Evolutionary conservation across 495 filamentous ascomycete genomes (phyloP), one percentile per base, ranked within the genome.

Genomic region (Cairneyella variabilis): DNA sequence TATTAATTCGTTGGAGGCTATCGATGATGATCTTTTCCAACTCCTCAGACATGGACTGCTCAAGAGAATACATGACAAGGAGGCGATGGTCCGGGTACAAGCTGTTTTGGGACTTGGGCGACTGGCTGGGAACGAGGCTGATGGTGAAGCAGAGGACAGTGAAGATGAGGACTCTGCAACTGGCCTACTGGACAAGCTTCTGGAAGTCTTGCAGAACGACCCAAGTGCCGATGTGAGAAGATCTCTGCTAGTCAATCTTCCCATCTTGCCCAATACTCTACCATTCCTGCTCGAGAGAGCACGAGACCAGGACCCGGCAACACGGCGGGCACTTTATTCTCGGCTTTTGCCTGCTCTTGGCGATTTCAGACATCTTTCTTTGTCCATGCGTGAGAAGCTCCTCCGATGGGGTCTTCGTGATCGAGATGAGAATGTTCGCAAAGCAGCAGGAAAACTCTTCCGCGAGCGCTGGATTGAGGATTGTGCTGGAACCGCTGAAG

Each of bases 381-480:
- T 97, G n/a, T 88, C 84, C 1, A 96, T 97, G 87, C 75, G 93
- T 59, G 95, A 97, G 67, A 97, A 97, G 67, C 76, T 99, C 18
- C 82, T 99, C 37, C 82, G 95, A 10, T 99, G 91, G 92, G 93
- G 93, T 26, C 69, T 99, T 34, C 84, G 92, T 26, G 93, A 99
- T 65, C 83, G 93, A 60, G 95, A 99, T 59, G 91, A 97, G 59
- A 90, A 86, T 60, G 93, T 97, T 26, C 84, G 91, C 25, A 91
- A 95, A 67, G 92, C 95, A 1, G 90, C 93, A 2, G 86, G 83
- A 10, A 85, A 90, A 40, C 74, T 97, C 38, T 99, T 97, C 71
- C 85, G 85, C 53, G 91, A 95, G 66, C 82, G 90, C 4, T 99
- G 93, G 93, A 88, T 99, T 50, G 91, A 97, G 62, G 90, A 97